Percentiles rank a stretch among this genome's conserved stretches.
phyloP scores from a whole-genome alignment of 306 rosid genomes.

The Fagus crenata region DNA sequence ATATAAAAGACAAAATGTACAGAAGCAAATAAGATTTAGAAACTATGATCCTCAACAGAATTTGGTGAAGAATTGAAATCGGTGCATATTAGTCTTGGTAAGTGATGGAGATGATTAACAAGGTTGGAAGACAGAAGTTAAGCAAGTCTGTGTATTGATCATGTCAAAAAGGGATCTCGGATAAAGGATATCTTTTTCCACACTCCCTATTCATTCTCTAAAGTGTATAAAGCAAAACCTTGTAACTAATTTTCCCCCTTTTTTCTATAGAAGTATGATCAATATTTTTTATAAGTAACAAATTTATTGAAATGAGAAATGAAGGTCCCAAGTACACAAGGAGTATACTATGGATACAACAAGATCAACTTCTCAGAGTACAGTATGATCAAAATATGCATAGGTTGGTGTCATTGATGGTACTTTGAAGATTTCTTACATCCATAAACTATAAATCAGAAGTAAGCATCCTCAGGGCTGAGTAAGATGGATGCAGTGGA shows the following conservation, averaged over 20 bases:
- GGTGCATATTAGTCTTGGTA: not conserved
- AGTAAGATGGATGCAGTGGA: slow-evolving; percentile 1
- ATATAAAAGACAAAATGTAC: not conserved
- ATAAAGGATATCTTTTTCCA: not conserved
- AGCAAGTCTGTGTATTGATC: not conserved
- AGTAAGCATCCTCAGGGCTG: not conserved
- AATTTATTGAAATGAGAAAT: too few species aligned
- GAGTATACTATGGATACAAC: too few species aligned
- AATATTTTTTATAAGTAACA: too few species aligned
- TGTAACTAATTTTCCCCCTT: not conserved
- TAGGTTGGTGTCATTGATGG: not conserved
- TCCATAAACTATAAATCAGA: not conserved
- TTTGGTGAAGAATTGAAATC: not conserved
- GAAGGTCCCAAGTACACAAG: too few species aligned
- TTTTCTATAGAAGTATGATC: too few species aligned
- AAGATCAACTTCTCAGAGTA: not conserved
- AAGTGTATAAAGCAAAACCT: not conserved
- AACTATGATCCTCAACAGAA: not conserved
- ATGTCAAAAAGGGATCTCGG: not conserved
- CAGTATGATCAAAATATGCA: not conserved
- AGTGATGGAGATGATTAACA: not conserved
- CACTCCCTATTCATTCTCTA: not conserved
- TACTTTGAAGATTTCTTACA: not conserved
- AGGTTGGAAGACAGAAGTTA: not conserved
- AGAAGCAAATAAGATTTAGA: not conserved